Evolutionary conservation across 202 grass and related monocot genomes (phyloP), one percentile per base, ranked within the genome.

Genomic region (Setaria italica): DNA sequence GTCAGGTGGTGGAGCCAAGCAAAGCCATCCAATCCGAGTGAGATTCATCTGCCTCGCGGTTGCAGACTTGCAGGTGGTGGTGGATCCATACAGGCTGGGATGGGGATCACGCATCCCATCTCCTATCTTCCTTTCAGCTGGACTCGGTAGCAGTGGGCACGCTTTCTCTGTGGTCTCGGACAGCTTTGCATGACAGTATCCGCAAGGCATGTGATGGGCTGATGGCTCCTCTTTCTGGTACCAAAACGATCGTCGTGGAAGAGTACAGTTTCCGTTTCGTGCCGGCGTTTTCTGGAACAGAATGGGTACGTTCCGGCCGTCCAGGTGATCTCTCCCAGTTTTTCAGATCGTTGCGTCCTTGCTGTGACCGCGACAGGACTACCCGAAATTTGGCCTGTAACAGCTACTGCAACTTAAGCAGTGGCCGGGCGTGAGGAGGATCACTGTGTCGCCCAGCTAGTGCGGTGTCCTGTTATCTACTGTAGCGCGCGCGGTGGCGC

Each of bases 181-280:
- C 71, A 15, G 54, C 37, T 71, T 30, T 85, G 85, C 59, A 63
- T 77, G 88, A 21, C 35, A 39, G 51, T 68, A 77, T 64, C 78
- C 47, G 64, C 60, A 10, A 1, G 62, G 17, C 89, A 87, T 84
- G 80, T 71, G 89, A 84, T 25, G 25, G 25, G 25, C 25, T 25
- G 25, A 25, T 76, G 25, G 29, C 5, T 46, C 14, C 50, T 8
- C 84, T 87, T 91, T 90, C 83, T 86, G 84, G 84, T 67, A 43
- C 79, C 79, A 55, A 58, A 63, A 82, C 82, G 65, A 90, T 78
- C 20, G 50, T 12, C 73, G 17, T 14, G 5, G 56, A 73, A 77
- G 77, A 64, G 72, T 54, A 11, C 16, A 10, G 43, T 72, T 79
- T 33, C 55, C 76, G 47, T 78, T 60, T 25, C 51, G 7, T 58